A percentile compares a stretch with the other conserved stretches of the same genome.
Evolutionary conservation across 768 basidiomycete genomes (phyloP).

Genomic region (Mycena pura): DNA sequence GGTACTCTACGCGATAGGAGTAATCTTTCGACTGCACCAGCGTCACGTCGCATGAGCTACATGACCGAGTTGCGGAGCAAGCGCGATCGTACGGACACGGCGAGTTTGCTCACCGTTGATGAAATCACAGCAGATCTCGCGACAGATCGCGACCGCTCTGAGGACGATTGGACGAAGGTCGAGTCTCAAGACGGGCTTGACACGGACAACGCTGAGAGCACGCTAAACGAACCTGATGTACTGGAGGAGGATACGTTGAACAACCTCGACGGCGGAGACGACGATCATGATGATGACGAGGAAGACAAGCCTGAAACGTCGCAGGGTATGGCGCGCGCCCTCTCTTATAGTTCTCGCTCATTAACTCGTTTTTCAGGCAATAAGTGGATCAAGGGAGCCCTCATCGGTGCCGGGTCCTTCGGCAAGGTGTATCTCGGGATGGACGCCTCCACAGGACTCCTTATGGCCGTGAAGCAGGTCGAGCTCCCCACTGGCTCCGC

Average conservation of each 20-base stretch:
- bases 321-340: slow-evolving; percentile 39
- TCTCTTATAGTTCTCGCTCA: neutral
- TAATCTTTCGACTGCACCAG: slow-evolving; percentile 50
- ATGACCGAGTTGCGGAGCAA: slow-evolving; percentile 84
- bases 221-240: slow-evolving; percentile 43
- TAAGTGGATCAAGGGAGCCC: slow-evolving; percentile 97
- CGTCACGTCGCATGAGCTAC: slow-evolving; percentile 73
- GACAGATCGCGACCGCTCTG: slow-evolving; percentile 55
- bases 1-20: slow-evolving; percentile 33
- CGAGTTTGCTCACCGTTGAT: slow-evolving; percentile 93
- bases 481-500: slow-evolving; percentile 85
- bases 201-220: slow-evolving; percentile 42
- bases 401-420: slow-evolving; percentile 94
- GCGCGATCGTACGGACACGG: slow-evolving; percentile 86
- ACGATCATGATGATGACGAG: slow-evolving; percentile 57
- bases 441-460: slow-evolving; percentile 87
- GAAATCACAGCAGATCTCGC: slow-evolving; percentile 97
- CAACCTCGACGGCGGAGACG: slow-evolving; percentile 40
- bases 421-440: slow-evolving; percentile 96
- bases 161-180: slow-evolving; percentile 80
- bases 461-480: slow-evolving; percentile 99
- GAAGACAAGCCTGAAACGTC: slow-evolving; percentile 52
- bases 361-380: slow-evolving; percentile 55
- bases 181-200: slow-evolving; percentile 55
- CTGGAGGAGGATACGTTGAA: slow-evolving; percentile 46